Evolutionary conservation across 1,284 basidiomycete genomes (phyloP).

Genomic region (Neotropicomus parvogracilis): DNA sequence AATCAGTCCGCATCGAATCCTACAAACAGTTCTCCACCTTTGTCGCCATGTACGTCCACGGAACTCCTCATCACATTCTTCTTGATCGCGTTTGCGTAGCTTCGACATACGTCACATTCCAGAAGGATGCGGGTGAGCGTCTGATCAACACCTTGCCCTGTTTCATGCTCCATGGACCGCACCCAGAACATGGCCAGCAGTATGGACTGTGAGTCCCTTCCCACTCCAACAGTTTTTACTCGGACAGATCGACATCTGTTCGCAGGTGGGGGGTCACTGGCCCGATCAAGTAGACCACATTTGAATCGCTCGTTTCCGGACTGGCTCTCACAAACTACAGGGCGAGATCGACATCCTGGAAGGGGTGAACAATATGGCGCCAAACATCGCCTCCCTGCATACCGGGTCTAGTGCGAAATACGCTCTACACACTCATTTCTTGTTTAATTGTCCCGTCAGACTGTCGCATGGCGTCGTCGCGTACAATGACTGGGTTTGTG

Average conservation of each 20-base stretch:
- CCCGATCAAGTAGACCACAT: constrained; percentile 12
- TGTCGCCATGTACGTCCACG: constrained; percentile 20
- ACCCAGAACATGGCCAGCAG: constrained; percentile 28
- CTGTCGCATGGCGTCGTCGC: constrained; percentile 18
- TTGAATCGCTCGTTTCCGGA: background rate
- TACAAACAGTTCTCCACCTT: constrained; percentile 14
- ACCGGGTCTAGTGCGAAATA: constrained; percentile 20
- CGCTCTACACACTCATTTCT: background rate
- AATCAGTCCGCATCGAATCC: constrained; percentile 29
- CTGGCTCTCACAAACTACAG: constrained; percentile 2
- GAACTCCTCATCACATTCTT: background rate
- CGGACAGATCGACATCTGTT: background rate
- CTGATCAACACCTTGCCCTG: background rate
- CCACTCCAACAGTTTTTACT: background rate
- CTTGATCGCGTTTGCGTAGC: constrained; percentile 6
- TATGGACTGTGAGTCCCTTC: constrained; percentile 24
- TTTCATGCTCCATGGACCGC: background rate
- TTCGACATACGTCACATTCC: constrained; percentile 30
- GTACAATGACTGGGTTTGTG: constrained; percentile 26
- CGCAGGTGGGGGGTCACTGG: constrained; percentile 25
- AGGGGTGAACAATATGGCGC: constrained; percentile 23
- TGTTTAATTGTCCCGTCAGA: constrained; percentile 13
- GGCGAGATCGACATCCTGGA: constrained; percentile 38
- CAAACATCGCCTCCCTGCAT: constrained; percentile 29
- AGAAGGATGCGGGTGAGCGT: constrained; percentile 29